Evolutionary conservation across 225 moss, liverwort and hornwort species (phyloP), one percentile per base, ranked within the genome.

Genomic region (Ulota crispa): DNA sequence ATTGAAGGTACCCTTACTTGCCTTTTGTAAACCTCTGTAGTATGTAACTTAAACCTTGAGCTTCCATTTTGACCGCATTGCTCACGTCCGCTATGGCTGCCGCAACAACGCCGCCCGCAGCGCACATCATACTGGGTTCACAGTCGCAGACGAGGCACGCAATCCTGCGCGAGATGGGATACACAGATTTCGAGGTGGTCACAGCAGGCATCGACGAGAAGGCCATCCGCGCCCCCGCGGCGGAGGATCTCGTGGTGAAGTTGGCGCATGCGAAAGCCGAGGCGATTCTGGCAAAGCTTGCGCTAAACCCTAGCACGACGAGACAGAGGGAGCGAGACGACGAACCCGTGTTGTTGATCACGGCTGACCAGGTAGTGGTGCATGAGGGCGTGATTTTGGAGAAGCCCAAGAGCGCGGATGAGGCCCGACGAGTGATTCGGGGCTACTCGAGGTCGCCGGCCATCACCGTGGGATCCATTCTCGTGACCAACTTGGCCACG

Each of bases 361-460:
- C 99, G 8, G 95, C 99, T 30, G 99, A 99, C 71, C 99, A 99
- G 92, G 99, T 99, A 72, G 99, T 99, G 67, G 92, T 96, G 72
- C 94, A 99, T 82, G 94, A 99, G 90, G 95, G 95, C 61, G 87
- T 86, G 59, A 93, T 99, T 73, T 77, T 93, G 82, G 99, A 99
- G 74, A 99, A 99, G 81, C 99, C 99, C 41, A 77, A 73, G 76
- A 90, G 86, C 72, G 89, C 84, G 31, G 93, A 92, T 43, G 94
- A 96, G 86, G 99, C 96, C 30, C 88, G 96, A 4, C 41, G 74
- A 75, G 87, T 99, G 80, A 99, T 96, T 28, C 85, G 84, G 64
- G 94, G 98, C 23, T 99, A 99, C 79, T 86, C 91, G 37, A 79
- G 98, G 68, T 86, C 96, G 73, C 98, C 98, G 69, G 98, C 98